Evolutionary conservation across 345 rosid genomes (phyloP).

Genomic region (Lumnitzera littorea): DNA sequence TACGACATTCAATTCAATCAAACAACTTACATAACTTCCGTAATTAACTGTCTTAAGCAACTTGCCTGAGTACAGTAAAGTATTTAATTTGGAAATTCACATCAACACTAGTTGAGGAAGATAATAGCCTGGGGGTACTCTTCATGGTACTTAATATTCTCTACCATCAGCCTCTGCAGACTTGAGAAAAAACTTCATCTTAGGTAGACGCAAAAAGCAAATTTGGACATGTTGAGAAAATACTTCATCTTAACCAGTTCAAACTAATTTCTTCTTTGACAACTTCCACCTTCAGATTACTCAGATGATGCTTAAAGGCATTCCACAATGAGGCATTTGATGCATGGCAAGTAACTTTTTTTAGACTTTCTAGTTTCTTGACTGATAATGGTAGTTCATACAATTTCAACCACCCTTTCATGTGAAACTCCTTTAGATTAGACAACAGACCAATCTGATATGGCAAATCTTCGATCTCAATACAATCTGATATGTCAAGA

Average conservation of each 20-base stretch:
- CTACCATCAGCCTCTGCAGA: no score
- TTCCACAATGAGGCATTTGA: constrained; percentile 36
- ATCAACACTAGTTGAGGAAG: no score
- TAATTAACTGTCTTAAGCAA: no score
- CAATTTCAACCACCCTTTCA: constrained; percentile 36
- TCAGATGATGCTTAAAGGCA: constrained; percentile 4
- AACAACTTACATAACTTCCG: no score
- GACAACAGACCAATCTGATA: constrained; percentile 30
- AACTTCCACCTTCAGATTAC: constrained; percentile 5
- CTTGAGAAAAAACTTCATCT: no score
- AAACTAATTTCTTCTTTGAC: constrained; percentile 11
- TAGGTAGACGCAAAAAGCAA: background rate
- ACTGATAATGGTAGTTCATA: constrained; percentile 32
- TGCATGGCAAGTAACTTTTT: constrained; percentile 43
- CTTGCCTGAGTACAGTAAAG: no score
- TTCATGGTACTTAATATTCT: no score
- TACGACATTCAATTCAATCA: no score
- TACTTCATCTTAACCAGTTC: constrained; percentile 9
- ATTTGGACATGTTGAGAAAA: no score
- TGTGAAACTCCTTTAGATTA: constrained; percentile 29
- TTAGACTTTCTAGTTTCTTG: constrained; percentile 21
- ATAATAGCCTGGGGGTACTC: no score
- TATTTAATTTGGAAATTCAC: no score
- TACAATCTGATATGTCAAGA: constrained; percentile 48
- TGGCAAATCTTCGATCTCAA: constrained; percentile 29